Evolutionary conservation across 306 rosid genomes (phyloP).

Genomic region (Neltuma alba): DNA sequence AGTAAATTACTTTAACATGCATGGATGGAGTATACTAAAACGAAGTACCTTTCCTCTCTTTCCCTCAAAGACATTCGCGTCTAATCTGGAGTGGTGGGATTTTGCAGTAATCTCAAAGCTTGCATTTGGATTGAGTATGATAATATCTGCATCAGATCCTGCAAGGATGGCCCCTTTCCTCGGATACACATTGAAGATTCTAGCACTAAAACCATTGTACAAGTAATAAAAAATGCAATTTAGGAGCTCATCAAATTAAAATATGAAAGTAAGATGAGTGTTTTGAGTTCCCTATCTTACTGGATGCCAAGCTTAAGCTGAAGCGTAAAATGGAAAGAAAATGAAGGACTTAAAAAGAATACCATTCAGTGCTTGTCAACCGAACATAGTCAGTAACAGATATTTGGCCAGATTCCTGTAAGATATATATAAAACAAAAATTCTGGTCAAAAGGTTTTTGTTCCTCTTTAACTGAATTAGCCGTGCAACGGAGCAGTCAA

Average conservation of each 20-base stretch:
- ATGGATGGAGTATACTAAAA: not conserved
- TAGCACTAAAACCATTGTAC: constrained; percentile 62
- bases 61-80: constrained; percentile 91
- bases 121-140: constrained; percentile 87
- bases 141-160: constrained; percentile 97
- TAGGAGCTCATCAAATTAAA: constrained; percentile 24
- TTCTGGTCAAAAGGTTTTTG: constrained; percentile 26
- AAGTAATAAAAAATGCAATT: constrained; percentile 16
- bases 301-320: not conserved
- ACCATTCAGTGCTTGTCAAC: constrained; percentile 90
- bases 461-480: constrained; percentile 19
- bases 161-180: constrained; percentile 74
- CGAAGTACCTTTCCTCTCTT: constrained; percentile 90
- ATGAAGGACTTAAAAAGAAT: constrained; percentile 27
- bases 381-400: constrained; percentile 83
- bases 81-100: constrained; percentile 82
- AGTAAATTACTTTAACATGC: not conserved
- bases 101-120: constrained; percentile 75
- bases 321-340: not conserved
- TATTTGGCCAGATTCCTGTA: constrained; percentile 92
- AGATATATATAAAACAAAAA: constrained; percentile 23
- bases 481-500: constrained; percentile 15
- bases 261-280: not conserved
- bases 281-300: not conserved
- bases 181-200: constrained; percentile 92